phyloP scores from a whole-genome alignment of 371 early-diverging fungal species.

The Mucor velutinosus region DNA sequence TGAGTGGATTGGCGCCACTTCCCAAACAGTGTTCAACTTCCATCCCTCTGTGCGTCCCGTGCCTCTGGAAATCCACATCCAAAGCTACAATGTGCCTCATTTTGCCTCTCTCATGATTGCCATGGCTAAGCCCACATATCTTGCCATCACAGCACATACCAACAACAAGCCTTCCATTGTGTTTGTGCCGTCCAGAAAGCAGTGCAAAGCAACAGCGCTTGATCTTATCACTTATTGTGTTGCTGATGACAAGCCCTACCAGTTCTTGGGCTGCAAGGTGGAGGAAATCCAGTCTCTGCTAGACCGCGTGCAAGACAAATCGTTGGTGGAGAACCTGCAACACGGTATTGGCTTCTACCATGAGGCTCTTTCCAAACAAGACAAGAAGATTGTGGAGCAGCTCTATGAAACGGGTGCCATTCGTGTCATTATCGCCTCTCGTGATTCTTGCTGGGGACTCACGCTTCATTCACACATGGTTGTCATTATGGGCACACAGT shows the following conservation, averaged over 20 bases:
- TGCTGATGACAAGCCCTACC: conserved; percentile 69
- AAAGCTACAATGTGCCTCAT: conserved; percentile 87
- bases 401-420: conserved; percentile 82
- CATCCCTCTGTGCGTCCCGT: conserved; percentile 91
- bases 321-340: conserved; percentile 70
- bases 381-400: conserved; percentile 73
- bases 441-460: conserved; percentile 92
- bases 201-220: conserved; percentile 85
- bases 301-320: conserved; percentile 70
- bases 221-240: conserved; percentile 81
- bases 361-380: conserved; percentile 78
- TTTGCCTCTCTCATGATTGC: conserved; percentile 94
- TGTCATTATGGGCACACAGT: conserved; percentile 96
- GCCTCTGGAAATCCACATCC: conserved; percentile 93
- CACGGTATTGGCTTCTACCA: conserved; percentile 92
- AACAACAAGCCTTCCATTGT: conserved; percentile 75
- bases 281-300: conserved; percentile 68
- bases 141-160: conserved; percentile 72
- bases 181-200: conserved; percentile 92
- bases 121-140: conserved; percentile 89
- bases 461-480: conserved; percentile 81
- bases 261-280: conserved; percentile 72
- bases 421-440: conserved; percentile 88
- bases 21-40: conserved; percentile 87
- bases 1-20: conserved; percentile 92